Evolutionary conservation across 768 basidiomycete genomes (phyloP), one percentile per base, ranked within the genome.

Genomic region (Xerocomellus dryophilus): DNA sequence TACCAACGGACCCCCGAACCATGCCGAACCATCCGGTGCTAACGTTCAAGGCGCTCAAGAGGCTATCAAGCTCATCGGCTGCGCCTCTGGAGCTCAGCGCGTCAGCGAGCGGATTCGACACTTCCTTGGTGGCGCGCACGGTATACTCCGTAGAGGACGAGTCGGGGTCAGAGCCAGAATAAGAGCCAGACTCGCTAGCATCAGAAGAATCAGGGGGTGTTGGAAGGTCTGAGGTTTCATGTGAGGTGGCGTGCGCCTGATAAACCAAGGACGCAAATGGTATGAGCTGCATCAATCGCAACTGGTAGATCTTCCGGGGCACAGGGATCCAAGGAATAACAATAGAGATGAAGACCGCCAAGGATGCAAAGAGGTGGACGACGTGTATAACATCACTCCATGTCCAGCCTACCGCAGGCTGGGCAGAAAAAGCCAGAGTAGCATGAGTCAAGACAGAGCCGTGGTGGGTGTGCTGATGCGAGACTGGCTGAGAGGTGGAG

Each of bases 311-410:
- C 52, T 58, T 66, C 23, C 49, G 46, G 15, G 68, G 60, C 7
- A 63, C 20, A 1, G 78, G 73, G 25, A 80, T 54, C 76, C 79
- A 76, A 58, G 74, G 66, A 5, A 82, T 52, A 29, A 86, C 74
- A 54, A 85, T 81, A 18, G 79, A 78, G 51, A 78, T 65, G 50
- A 91, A 76, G 5, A 90, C 80, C 0, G 85, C 69, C 32, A 82
- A 64, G 12, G 87, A 88, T 12, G 86, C 83, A 21, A 82, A 57
- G 2, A 90, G 71, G 60, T 90, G 89, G 69, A 86, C 78, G 4
- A 74, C 62, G 61, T 88, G 86, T n/a, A 85, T 61, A 41, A 76
- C 69, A 46, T 85, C 79, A 41, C 74, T 73, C 75, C 78, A 79
- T 6, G 74, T 71, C 74, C 78, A 85, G 35, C 59, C 54, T 4